These are phyloP conservation scores for Rhizopogon vinicolor DNA, from an alignment of 768 basidiomycete species.

Conservation along the genomic window DNA sequence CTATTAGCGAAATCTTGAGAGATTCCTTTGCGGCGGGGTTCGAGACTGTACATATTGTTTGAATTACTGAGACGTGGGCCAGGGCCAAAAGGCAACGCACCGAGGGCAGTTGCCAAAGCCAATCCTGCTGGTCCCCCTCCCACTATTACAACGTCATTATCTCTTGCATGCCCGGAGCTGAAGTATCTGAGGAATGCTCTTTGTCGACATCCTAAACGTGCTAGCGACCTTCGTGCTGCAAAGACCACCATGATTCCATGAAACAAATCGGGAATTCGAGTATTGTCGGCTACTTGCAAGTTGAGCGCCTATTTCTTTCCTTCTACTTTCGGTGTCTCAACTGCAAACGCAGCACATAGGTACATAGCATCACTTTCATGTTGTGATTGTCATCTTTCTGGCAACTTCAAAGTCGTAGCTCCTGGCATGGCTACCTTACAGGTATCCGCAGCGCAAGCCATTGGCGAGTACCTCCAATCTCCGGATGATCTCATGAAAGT, in stretches of 20 bases:
- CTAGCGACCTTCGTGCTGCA: conserved; percentile 3
- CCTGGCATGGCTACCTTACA: conserved; percentile 30
- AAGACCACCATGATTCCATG: conserved; percentile 5
- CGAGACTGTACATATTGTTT: conserved; percentile 38
- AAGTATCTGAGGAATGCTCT: conserved; percentile 10
- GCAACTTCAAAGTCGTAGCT: too few relatives aligned
- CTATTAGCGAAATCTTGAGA: conserved; percentile 68
- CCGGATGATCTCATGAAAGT: conserved; percentile 93
- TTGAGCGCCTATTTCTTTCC: too few relatives aligned
- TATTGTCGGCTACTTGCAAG: too few relatives aligned
- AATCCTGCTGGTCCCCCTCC: conserved; percentile 93
- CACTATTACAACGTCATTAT: conserved; percentile 88
- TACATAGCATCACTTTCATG: not conserved
- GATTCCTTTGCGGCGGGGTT: conserved; percentile 45
- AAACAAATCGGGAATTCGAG: not conserved
- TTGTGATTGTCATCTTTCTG: not conserved
- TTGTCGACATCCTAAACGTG: conserved; percentile 5
- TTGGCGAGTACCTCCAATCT: conserved; percentile 87
- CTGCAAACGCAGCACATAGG: not conserved
- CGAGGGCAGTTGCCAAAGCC: conserved; percentile 80
- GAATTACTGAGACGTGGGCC: not conserved
- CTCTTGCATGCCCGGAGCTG: conserved; percentile 26
- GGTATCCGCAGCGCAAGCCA: conserved; percentile 79
- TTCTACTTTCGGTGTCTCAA: not conserved
- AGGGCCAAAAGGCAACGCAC: conserved; percentile 36